Base-by-base conservation (phyloP, 2,329 filamentous ascomycete genomes). In the Beauveria sp. region DNA sequence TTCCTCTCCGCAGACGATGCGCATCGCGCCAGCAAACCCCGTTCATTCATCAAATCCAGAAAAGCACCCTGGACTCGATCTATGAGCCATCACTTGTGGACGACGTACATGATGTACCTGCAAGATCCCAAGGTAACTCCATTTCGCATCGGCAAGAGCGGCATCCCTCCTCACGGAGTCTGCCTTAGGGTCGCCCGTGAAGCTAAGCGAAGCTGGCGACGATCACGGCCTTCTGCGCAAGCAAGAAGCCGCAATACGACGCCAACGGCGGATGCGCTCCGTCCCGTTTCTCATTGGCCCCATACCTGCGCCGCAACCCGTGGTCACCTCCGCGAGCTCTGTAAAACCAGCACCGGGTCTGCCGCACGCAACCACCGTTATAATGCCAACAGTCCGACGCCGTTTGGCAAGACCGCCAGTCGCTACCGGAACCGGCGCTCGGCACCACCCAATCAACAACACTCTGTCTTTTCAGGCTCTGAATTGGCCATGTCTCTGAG, bases 51-150 rank as follows among this genome's bases (percentile, higher is more conserved):
- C 26, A 75, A 74, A 60, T 67, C 72, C 40, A 75, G 81, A 62
- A 84, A 81, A 69, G 81, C 82, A 1, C 80, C 79, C 0, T 88
- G 86, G 86, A 87, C 85, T 5, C 82, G 81, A 63, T 79, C 83
- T 20, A 87, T 88, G 84, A 85, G 78, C 72, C 76, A 81, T 14
- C 86, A 89, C 66, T 72, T 89, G 10, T 89, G 86, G 86, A 79
- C 82, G 5, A 86, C 83, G 1, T 89, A 87, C 68, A 74, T 82
- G 62, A 74, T 86, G 58, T 89, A 88, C 66, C 74, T 88, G 46
- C 83, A 86, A 69, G 86, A 89, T 66, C 85, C 86, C 51, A 85
- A 83, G 54, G 84, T 88, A 3, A 89, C 86, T 1, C 86, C 86
- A 0, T 84, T 89, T 64, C 80, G 83, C 57, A 78, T 86, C 60